Percentiles rank a stretch among this genome's conserved stretches.
Evolutionary conservation across 2,329 filamentous ascomycete genomes (phyloP).

Genomic region (Colletotrichum caudatum): DNA sequence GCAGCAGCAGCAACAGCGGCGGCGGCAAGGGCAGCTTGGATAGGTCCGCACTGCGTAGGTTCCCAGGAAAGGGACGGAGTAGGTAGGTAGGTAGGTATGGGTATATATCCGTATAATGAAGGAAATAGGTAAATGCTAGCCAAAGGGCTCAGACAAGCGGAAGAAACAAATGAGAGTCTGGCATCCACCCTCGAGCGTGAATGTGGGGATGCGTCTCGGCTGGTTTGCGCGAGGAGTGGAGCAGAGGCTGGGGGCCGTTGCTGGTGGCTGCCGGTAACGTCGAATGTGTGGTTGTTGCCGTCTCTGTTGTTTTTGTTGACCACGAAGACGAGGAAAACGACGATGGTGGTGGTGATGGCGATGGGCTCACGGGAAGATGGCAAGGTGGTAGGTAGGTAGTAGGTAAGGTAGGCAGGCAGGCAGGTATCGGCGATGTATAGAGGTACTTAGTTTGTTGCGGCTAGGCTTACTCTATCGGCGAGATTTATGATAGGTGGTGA

Average conservation of each 20-base stretch:
- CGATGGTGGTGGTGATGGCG: not conserved
- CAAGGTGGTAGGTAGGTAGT: too few relatives aligned
- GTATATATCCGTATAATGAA: too few relatives aligned
- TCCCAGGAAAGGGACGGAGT: not conserved
- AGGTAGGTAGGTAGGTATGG: too few relatives aligned
- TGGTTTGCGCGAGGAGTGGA: conserved; percentile 29
- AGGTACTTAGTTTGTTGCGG: too few relatives aligned
- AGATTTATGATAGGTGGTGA: not conserved
- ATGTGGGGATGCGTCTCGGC: conserved; percentile 15
- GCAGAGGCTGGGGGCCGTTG: conserved; percentile 8
- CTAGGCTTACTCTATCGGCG: too few relatives aligned
- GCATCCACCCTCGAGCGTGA: conserved; percentile 12
- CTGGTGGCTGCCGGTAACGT: conserved; percentile 2
- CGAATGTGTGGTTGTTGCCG: not conserved
- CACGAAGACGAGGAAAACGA: not conserved
- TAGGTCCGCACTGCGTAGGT: not conserved
- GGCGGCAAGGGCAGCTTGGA: not conserved
- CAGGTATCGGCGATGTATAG: not conserved
- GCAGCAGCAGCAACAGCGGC: not conserved
- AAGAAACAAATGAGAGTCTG: conserved; percentile 9
- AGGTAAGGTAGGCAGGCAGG: too few relatives aligned
- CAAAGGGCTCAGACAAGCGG: conserved; percentile 29
- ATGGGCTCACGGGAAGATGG: not conserved
- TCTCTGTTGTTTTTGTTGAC: not conserved
- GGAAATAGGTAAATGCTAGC: conserved; percentile 6